A percentile compares a stretch with the other conserved stretches of the same genome.
phyloP scores from a whole-genome alignment of 2,329 filamentous ascomycete genomes.

The Penicillium oxalicum region DNA sequence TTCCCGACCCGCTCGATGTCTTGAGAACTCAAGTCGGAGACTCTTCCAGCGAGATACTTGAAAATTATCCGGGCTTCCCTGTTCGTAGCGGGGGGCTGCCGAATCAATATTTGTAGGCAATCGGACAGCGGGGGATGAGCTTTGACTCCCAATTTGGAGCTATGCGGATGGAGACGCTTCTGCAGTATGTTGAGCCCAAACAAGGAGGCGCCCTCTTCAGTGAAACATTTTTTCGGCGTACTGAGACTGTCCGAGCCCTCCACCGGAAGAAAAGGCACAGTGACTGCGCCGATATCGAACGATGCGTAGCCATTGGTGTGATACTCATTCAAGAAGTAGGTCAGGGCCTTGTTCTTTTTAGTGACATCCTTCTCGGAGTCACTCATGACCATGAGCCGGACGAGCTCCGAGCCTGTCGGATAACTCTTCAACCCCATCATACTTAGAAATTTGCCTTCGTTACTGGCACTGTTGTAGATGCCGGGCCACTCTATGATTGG shows the following conservation, averaged over 20 bases:
- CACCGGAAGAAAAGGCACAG: slow-evolving; percentile 64
- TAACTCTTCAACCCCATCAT: slow-evolving; percentile 65
- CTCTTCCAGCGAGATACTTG: slow-evolving; percentile 72
- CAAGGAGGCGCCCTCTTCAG: slow-evolving; percentile 67
- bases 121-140: slow-evolving; percentile 70
- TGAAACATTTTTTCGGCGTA: slow-evolving; percentile 71
- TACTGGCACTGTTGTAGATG: slow-evolving; percentile 57
- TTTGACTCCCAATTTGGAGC: slow-evolving; percentile 79
- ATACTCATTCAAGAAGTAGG: slow-evolving; percentile 77
- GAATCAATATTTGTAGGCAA: slow-evolving; percentile 68
- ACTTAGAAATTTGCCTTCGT: slow-evolving; percentile 69
- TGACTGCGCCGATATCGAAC: slow-evolving; percentile 54
- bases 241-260: slow-evolving; percentile 62
- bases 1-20: slow-evolving; percentile 56
- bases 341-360: slow-evolving; percentile 64
- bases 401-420: slow-evolving; percentile 67
- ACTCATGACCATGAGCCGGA: slow-evolving; percentile 67
- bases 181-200: slow-evolving; percentile 76
- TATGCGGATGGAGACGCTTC: slow-evolving; percentile 71
- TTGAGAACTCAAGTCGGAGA: slow-evolving; percentile 63
- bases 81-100: slow-evolving; percentile 62
- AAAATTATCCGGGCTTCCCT: slow-evolving; percentile 67
- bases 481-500: slow-evolving; percentile 80
- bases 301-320: slow-evolving; percentile 67
- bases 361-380: slow-evolving; percentile 46